Percentiles rank a stretch among this genome's conserved stretches.
These are phyloP conservation scores for Hypoxylon crocopeplum DNA, from an alignment of 495 filamentous ascomycete species.

Conservation along the genomic window DNA sequence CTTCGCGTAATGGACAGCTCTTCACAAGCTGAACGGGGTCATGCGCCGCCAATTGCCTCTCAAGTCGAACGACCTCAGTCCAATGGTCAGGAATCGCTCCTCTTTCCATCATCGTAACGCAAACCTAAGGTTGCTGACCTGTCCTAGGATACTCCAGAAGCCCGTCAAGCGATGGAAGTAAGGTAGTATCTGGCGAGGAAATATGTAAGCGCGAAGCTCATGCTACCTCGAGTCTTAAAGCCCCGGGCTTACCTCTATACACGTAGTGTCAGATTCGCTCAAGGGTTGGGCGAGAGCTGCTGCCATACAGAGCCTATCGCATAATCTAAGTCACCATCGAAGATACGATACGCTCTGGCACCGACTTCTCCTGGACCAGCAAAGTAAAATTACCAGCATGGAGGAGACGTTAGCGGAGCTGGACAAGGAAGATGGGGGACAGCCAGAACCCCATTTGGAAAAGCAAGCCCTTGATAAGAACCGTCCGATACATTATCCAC, in stretches of 20 bases:
- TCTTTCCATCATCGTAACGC: no score
- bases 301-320: background rate
- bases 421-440: background rate
- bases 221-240: no score
- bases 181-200: no score
- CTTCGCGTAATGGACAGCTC: background rate
- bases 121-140: no score
- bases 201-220: background rate
- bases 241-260: background rate
- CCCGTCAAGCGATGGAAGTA: no score
- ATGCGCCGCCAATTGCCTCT: background rate
- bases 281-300: constrained; percentile 1
- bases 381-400: constrained; percentile 1
- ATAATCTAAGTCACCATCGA: constrained; percentile 8
- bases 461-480: background rate
- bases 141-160: no score
- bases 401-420: background rate
- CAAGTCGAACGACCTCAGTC: no score
- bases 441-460: background rate
- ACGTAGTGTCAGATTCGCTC: background rate
- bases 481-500: background rate
- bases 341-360: constrained; percentile 5
- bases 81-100: no score
- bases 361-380: background rate
- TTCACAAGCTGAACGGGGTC: constrained; percentile 3